Evolutionary conservation across 768 basidiomycete species (phyloP), one percentile per base, ranked within the genome.

Genomic region (Leucogyrophana mollusca): DNA sequence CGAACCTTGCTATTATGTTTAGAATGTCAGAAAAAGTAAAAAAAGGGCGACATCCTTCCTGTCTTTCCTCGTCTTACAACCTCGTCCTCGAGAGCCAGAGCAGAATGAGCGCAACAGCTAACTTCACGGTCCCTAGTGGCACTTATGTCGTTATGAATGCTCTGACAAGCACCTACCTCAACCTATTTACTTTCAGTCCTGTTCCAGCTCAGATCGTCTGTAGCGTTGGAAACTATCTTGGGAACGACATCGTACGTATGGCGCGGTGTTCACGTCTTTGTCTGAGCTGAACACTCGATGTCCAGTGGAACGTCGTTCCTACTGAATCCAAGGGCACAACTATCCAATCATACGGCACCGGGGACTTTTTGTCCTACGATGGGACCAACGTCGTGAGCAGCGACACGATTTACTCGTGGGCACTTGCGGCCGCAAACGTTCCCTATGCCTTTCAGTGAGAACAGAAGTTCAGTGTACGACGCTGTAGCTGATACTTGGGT

Each of bases 131-230:
- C 30, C 46, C 46, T 36, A 25, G 34, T 13, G 50, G 50, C 27
- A 47, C 46, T 18, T 51, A 51, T 16, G 33, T 49, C 13, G 22
- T 38, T 38, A 48, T 52, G 50, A 41, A 52, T n/a, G 47, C 42
- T 3, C 39, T 27, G 7, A 52, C 50, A 21, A 41, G 41, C 22
- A 52, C 51, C 9, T 52, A 49, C 37, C 21, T 52, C 42, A 49
- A 52, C 10, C 16, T 52, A 11, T 20, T 48, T 13, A 5, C 10
- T 23, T 51, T 25, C 20, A 21, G 34, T 16, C 14, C 27, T 18
- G 45, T 37, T 9, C 39, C 25, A 13, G 41, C 30, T 17, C 22
- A 27, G 11, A 32, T 51, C n/a, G 50, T 51, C 16, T 27, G 40
- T 25, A 51, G 47, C 21, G 47, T 44, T 16, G 47, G 50, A 22